Evolutionary conservation across 2,329 filamentous ascomycete genomes (phyloP).

Genomic region (Sporothrix protearum): DNA sequence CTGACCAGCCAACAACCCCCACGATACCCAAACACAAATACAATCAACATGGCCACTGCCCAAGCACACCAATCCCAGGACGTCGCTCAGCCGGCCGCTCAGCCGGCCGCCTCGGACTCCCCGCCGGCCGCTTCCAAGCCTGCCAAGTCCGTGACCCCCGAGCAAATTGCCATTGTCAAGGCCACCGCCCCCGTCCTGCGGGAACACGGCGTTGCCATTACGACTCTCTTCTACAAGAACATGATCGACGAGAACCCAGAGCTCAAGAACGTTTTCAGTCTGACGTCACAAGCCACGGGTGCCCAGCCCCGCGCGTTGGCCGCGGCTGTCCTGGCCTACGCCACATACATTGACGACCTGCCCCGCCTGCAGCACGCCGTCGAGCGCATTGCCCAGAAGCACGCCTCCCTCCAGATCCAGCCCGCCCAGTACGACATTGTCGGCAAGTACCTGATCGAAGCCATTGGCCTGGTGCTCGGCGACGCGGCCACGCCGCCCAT

Average conservation of each 20-base stretch:
- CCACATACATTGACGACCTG: slow-evolving; percentile 67
- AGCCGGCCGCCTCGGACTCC: neutral
- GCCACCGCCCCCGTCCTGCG: slow-evolving; percentile 70
- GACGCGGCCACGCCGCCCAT: slow-evolving; percentile 63
- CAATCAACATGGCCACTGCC: neutral
- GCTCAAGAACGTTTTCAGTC: slow-evolving; percentile 68
- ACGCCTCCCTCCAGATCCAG: slow-evolving; percentile 65
- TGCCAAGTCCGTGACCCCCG: slow-evolving; percentile 49
- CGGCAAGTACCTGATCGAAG: slow-evolving; percentile 62
- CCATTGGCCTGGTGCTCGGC: slow-evolving; percentile 65
- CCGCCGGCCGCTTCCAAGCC: neutral
- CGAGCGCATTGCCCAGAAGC: slow-evolving; percentile 73
- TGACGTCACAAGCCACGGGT: slow-evolving; percentile 63
- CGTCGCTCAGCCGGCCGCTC: neutral
- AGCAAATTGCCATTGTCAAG: slow-evolving; percentile 70
- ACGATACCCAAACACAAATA: neutral
- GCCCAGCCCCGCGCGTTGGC: slow-evolving; percentile 69
- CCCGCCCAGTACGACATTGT: slow-evolving; percentile 70
- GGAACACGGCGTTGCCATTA: slow-evolving; percentile 65
- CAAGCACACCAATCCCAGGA: neutral
- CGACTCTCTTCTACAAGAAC: slow-evolving; percentile 67
- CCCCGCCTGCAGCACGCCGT: slow-evolving; percentile 53
- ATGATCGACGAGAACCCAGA: slow-evolving; percentile 62
- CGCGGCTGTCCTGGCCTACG: slow-evolving; percentile 66
- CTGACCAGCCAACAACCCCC: neutral